phyloP scores from a whole-genome alignment of 768 basidiomycete species.

The Phaeotremella fagi region DNA sequence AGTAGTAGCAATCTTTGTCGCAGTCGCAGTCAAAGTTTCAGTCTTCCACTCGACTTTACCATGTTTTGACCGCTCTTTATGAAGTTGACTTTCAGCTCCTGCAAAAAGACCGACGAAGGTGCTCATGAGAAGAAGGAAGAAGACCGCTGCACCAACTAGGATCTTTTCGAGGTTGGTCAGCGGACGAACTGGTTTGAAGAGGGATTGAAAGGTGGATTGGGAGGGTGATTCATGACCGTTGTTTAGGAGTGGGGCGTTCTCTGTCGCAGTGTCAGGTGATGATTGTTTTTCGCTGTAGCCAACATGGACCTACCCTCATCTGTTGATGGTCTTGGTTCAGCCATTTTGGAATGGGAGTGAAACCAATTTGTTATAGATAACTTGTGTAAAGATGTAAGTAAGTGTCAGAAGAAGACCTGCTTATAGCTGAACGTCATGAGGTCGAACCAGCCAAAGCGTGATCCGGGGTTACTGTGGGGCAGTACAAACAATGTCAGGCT shows the following conservation, averaged over 20 bases:
- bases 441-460: neutral
- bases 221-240: constrained; percentile 6
- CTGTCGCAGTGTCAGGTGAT: constrained; percentile 18
- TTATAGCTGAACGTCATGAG: neutral
- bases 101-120: constrained; percentile 92
- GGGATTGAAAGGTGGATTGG: constrained; percentile 14
- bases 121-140: constrained; percentile 73
- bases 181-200: constrained; percentile 44
- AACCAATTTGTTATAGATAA: neutral
- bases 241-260: constrained; percentile 46
- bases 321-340: constrained; percentile 43
- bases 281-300: neutral
- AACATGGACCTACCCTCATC: constrained; percentile 39
- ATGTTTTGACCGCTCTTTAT: constrained; percentile 42
- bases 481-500: constrained; percentile 1
- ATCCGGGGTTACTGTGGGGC: neutral
- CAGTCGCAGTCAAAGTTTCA: constrained; percentile 28
- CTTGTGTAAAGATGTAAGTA: neutral
- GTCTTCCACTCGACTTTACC: constrained; percentile 11
- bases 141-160: constrained; percentile 67
- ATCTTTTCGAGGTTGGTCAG: constrained; percentile 79
- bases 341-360: constrained; percentile 26
- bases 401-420: neutral
- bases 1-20: constrained; percentile 45
- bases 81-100: constrained; percentile 74